Evolutionary conservation across 83 land plant species (phyloP), one percentile per base, ranked within the genome.

Genomic region (Picea engelmannii): DNA sequence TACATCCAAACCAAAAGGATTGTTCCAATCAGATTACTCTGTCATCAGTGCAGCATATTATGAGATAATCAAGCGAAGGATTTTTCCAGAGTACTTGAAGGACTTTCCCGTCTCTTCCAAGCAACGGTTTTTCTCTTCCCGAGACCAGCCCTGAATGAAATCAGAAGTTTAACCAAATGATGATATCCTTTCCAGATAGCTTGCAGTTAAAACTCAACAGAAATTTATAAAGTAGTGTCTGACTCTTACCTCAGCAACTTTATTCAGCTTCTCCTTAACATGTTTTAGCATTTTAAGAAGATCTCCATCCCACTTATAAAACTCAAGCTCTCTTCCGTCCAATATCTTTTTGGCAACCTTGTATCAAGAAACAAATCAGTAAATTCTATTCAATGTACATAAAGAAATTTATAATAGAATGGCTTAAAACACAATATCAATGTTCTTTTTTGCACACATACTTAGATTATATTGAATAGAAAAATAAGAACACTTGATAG

Each of bases 251-350:
- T 91, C 94, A 27, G 88, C 90, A 66, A 91, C 82, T 79, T 80
- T 88, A 86, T 93, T 93, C 31, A 93, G 86, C 58, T 89, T 91
- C 64, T 88, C 89, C 62, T 90, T 82, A 7, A 88, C 91, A 75
- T 55, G 79, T 78, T 83, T 91, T 76, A 93, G 62, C 62, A 85
- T 58, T 47, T 83, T 82, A 55, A 80, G 77, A n/a, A 65, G 87
- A 88, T 93, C 91, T 12, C 92, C 88, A 10, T 91, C 92, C 94
- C 96, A 93, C 81, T 79, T 88, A 83, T 82, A 88, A 79, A 93
- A 88, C 77, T 91, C 94, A 24, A 93, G 67, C 67, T 89, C 94
- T 66, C 75, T 93, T 78, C 89, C 92, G 24, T 90, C 94, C 15
- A 93, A 69, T 55, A 93, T 76, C 82, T 83, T 86, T 35, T 85